These are phyloP conservation scores for Chalciporus sphaerocephalus DNA, from an alignment of 768 basidiomycete species.

Conservation along the genomic window DNA sequence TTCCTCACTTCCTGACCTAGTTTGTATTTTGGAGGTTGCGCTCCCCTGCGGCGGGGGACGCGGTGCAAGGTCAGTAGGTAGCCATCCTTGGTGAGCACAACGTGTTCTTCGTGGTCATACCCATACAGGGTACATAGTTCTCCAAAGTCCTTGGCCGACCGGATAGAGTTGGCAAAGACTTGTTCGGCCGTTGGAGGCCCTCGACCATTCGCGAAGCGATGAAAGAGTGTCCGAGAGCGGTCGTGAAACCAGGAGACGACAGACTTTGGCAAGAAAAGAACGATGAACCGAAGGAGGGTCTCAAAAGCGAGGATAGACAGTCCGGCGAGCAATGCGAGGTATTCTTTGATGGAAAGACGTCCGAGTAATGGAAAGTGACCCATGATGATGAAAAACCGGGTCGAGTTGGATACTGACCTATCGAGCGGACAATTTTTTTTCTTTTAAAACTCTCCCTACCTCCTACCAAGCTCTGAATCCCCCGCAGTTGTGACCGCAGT, in stretches of 20 bases:
- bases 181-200: slow-evolving; percentile 19
- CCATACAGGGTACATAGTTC: slow-evolving; percentile 68
- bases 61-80: slow-evolving; percentile 81
- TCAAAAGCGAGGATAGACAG: slow-evolving; percentile 54
- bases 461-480: no score
- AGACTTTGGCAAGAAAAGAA: slow-evolving; percentile 55
- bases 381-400: no score
- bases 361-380: slow-evolving; percentile 52
- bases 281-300: slow-evolving; percentile 51
- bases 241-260: slow-evolving; percentile 72
- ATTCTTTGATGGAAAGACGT: slow-evolving; percentile 58
- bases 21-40: slow-evolving; percentile 44
- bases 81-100: slow-evolving; percentile 81
- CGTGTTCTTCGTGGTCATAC: slow-evolving; percentile 75
- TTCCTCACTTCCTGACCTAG: slow-evolving; percentile 45
- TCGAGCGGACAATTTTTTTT: no score
- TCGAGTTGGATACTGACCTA: no score
- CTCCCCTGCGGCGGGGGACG: slow-evolving; percentile 55
- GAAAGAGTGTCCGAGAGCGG: slow-evolving; percentile 64
- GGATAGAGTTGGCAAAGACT: slow-evolving; percentile 37
- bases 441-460: no score
- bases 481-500: no score
- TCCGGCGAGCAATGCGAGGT: slow-evolving; percentile 55
- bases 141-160: slow-evolving; percentile 45
- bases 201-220: slow-evolving; percentile 36